Percentiles rank a stretch among this genome's conserved stretches.
Evolutionary conservation across 305 asterid species (phyloP).

Genomic region (Caryopteris hybrid): DNA sequence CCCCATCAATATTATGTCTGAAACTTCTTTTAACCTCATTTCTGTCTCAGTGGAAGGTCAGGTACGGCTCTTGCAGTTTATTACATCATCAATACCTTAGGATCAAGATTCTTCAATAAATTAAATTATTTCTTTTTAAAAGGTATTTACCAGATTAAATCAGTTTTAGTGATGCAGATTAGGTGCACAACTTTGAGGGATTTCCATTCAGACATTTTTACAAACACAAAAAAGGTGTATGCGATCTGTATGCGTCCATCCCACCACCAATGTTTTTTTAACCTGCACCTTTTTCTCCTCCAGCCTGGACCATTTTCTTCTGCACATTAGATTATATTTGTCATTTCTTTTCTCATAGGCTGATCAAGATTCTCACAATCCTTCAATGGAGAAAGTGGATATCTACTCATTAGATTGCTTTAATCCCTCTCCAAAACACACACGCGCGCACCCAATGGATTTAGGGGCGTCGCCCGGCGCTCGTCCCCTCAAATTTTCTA

Average conservation of each 20-base stretch:
- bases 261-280: conserved; percentile 13
- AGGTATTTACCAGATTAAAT: neutral
- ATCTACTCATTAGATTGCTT: conserved; percentile 19
- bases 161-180: conserved; percentile 19
- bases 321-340: conserved; percentile 1
- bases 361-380: conserved; percentile 26
- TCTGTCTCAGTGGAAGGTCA: conserved; percentile 10
- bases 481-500: too few relatives aligned
- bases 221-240: neutral
- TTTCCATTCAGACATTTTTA: too few relatives aligned
- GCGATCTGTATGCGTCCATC: conserved; percentile 1
- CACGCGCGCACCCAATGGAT: too few relatives aligned
- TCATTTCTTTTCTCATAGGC: conserved; percentile 25
- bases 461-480: too few relatives aligned
- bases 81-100: neutral
- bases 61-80: neutral
- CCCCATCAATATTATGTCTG: too few relatives aligned
- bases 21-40: conserved; percentile 7
- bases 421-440: neutral
- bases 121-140: neutral
- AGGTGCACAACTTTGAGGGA: too few relatives aligned
- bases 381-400: conserved; percentile 18
- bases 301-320: conserved; percentile 28
- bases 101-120: neutral
- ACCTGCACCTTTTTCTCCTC: neutral